Conservation (phyloP, 2,329 filamentous ascomycete genomes). For the Phaeoacremonium minimum region DNA sequence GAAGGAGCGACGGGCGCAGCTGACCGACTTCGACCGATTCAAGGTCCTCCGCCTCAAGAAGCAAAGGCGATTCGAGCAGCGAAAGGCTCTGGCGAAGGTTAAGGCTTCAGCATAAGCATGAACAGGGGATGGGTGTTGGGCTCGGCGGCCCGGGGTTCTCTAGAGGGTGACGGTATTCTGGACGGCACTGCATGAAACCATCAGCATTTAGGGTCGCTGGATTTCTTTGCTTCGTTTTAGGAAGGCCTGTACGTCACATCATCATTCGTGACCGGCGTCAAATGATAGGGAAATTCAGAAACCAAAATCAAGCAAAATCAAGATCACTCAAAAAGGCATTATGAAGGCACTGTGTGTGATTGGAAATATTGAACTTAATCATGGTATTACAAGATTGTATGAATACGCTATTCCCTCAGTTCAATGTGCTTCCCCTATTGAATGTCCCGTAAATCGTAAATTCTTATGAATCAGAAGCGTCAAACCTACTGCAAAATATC, state of each 20-base stretch:
- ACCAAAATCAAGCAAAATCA: slow-evolving; percentile 37
- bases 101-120: slow-evolving; percentile 71
- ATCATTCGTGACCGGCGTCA: slow-evolving; percentile 60
- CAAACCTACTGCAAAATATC: no score
- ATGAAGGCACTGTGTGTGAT: slow-evolving; percentile 31
- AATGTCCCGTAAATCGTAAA: no score
- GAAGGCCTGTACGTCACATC: slow-evolving; percentile 64
- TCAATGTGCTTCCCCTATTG: no score
- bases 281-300: slow-evolving; percentile 58
- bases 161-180: slow-evolving; percentile 27
- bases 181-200: slow-evolving; percentile 40
- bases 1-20: slow-evolving; percentile 78
- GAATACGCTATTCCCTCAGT: no score
- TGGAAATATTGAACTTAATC: slow-evolving; percentile 11
- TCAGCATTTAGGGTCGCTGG: slow-evolving; percentile 52
- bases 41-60: slow-evolving; percentile 99
- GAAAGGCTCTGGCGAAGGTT: slow-evolving; percentile 93
- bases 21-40: slow-evolving; percentile 99
- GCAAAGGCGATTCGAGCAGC: slow-evolving; percentile 97
- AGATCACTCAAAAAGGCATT: slow-evolving; percentile 15
- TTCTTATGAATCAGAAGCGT: no score
- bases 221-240: slow-evolving; percentile 52
- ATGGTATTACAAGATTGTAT: no score
- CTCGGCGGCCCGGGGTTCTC: slow-evolving; percentile 15
- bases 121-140: slow-evolving; percentile 17